Percentiles rank a stretch among this genome's conserved stretches.
Conservation (phyloP, 2,329 filamentous ascomycete species). For the Chaetomium strumarium region DNA sequence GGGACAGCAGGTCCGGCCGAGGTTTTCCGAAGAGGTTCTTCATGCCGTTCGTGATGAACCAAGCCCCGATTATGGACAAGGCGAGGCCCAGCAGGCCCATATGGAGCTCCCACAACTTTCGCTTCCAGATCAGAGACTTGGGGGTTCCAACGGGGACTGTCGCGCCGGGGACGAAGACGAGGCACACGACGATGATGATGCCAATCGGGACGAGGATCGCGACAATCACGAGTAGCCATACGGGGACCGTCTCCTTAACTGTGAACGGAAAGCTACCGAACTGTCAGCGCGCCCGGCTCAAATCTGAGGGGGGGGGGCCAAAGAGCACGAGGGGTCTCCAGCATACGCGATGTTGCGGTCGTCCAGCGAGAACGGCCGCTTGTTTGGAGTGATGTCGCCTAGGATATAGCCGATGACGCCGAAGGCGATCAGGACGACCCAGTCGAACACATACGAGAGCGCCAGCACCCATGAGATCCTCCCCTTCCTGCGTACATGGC, state of each 20-base stretch:
- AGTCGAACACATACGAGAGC: slow-evolving; percentile 67
- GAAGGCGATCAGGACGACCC: slow-evolving; percentile 59
- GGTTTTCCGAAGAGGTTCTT: slow-evolving; percentile 69
- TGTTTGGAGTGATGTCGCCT: slow-evolving; percentile 56
- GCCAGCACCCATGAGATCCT: slow-evolving; percentile 39
- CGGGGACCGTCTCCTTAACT: slow-evolving; percentile 65
- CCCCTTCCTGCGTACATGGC: slow-evolving; percentile 19
- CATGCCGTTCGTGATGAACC: slow-evolving; percentile 77
- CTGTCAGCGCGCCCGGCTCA: slow-evolving; percentile 6
- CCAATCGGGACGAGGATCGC: slow-evolving; percentile 58
- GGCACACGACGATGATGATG: slow-evolving; percentile 61
- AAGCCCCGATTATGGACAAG: slow-evolving; percentile 64
- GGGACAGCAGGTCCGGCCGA: slow-evolving; percentile 74
- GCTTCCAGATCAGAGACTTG: slow-evolving; percentile 61
- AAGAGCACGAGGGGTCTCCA: not conserved
- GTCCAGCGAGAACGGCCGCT: slow-evolving; percentile 63
- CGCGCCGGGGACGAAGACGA: slow-evolving; percentile 67
- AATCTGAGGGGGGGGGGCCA: not conserved
- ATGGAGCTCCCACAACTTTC: slow-evolving; percentile 89
- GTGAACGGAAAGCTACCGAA: slow-evolving; percentile 59
- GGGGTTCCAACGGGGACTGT: slow-evolving; percentile 59
- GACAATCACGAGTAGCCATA: slow-evolving; percentile 58
- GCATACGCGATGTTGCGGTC: slow-evolving; percentile 70
- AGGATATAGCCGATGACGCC: slow-evolving; percentile 55
- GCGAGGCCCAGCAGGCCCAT: slow-evolving; percentile 77